These are phyloP conservation scores for Gryganskiella cystojenkinii DNA, from an alignment of 192 early-diverging fungal species.

Conservation along the genomic window DNA sequence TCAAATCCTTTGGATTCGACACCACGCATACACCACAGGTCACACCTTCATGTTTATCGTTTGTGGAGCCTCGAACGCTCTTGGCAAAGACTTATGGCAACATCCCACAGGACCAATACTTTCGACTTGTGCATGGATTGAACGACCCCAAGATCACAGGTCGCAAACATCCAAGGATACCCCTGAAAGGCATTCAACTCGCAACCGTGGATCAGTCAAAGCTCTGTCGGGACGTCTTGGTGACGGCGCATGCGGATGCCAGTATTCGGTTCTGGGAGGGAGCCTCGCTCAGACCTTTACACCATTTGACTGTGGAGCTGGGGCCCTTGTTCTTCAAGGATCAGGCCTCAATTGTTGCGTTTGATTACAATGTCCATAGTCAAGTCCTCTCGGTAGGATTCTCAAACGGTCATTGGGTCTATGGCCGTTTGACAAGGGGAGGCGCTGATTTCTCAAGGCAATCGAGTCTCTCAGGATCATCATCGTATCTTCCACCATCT, in stretches of 20 bases:
- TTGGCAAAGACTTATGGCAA: conserved; percentile 42
- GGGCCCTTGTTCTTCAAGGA: conserved; percentile 30
- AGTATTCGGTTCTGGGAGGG: conserved; percentile 61
- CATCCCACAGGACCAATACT: conserved; percentile 22
- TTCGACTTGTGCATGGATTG: conserved; percentile 24
- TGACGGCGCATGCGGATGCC: conserved; percentile 53
- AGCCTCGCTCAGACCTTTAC: conserved; percentile 55
- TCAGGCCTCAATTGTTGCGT: conserved; percentile 23
- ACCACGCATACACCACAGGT: conserved; percentile 30
- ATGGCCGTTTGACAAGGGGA: conserved; percentile 8
- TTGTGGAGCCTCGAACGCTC: conserved; percentile 47
- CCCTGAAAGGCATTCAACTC: conserved; percentile 52
- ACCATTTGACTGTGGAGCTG: conserved; percentile 48
- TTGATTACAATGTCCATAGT: conserved; percentile 45
- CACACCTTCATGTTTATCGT: conserved; percentile 48
- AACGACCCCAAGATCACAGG: not conserved
- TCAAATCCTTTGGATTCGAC: conserved; percentile 47
- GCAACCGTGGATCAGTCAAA: conserved; percentile 44
- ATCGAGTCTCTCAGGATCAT: not conserved
- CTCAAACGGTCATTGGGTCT: conserved; percentile 43
- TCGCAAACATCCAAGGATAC: conserved; percentile 36
- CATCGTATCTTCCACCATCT: not conserved
- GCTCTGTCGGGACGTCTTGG: conserved; percentile 54
- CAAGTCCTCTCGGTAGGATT: conserved; percentile 50
- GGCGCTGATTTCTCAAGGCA: conserved; percentile 11